A percentile compares a stretch with the other conserved stretches of the same genome.
Evolutionary conservation across 352 stramenopile genomes (phyloP).

Genomic region (Pythium biforme): DNA sequence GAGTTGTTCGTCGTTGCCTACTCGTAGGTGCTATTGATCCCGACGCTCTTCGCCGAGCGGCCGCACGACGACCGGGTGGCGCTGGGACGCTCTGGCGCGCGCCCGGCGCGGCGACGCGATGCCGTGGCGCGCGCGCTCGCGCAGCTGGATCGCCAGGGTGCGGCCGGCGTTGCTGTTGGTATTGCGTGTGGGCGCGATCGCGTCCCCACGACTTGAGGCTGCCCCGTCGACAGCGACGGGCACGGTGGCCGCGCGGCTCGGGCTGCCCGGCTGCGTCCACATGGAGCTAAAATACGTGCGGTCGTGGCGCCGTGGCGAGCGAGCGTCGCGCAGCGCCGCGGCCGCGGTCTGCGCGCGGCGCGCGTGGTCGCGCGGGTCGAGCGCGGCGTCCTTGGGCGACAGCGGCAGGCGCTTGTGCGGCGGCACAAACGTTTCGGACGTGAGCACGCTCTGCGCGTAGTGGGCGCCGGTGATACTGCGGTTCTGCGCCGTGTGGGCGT

Average conservation of each 20-base stretch:
- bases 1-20: no score
- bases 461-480: constrained; percentile 41
- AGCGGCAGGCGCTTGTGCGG: constrained; percentile 21
- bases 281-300: constrained; percentile 69
- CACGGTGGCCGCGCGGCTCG: not conserved
- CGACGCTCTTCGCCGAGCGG: not conserved
- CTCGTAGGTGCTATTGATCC: no score
- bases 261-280: constrained; percentile 38
- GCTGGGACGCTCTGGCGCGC: not conserved
- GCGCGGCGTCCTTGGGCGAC: constrained; percentile 17
- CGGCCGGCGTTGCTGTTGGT: constrained; percentile 12
- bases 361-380: constrained; percentile 36
- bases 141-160: constrained; percentile 13
- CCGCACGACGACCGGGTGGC: not conserved
- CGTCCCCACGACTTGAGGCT: not conserved
- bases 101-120: constrained; percentile 3
- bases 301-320: constrained; percentile 32
- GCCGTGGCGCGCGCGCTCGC: not conserved
- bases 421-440: constrained; percentile 43
- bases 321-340: constrained; percentile 26
- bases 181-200: not conserved
- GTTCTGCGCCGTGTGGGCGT: constrained; percentile 44
- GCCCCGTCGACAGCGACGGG: not conserved
- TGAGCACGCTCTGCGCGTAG: constrained; percentile 39
- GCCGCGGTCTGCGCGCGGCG: constrained; percentile 45